Base-by-base conservation (phyloP, 192 early-diverging fungal genomes). In the Hyaloraphidium curvatum region DNA sequence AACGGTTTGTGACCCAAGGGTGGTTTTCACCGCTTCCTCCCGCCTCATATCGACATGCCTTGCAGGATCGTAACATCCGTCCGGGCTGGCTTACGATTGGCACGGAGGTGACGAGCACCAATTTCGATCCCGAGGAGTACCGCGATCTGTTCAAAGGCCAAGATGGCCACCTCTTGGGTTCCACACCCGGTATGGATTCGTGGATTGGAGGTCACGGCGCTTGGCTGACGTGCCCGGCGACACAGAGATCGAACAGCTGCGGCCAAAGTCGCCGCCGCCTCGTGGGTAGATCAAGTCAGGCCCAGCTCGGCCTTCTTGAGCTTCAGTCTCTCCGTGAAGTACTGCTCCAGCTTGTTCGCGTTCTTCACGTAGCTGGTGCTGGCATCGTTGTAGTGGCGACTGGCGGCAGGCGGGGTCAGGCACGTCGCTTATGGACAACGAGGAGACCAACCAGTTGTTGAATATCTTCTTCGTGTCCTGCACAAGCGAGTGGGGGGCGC, bases 381-480 rank as follows among this genome's bases (percentile, higher is more conserved):
- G 56, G 89, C 84, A 33, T 81, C 84, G 56, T 98, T 98, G 65
- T 97, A 98, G 11, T 71, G 73, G 55, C 80, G 71, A 62, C 87
- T n/a, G n/a, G n/a, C n/a, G n/a, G n/a, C n/a, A n/a, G n/a, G n/a
- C n/a, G n/a, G n/a, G n/a, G n/a, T n/a, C n/a, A n/a, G n/a, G n/a
- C n/a, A n/a, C n/a, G n/a, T n/a, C n/a, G n/a, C n/a, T n/a, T n/a
- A n/a, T n/a, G n/a, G n/a, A n/a, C n/a, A n/a, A n/a, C n/a, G n/a
- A n/a, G n/a, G n/a, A n/a, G n/a, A n/a, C n/a, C n/a, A n/a, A n/a
- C n/a, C n/a, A 89, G 63, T 98, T 98, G 51, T 84, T 70, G 62
- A 93, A 93, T 16, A 98, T 97, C 68, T 88, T 87, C 66, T 74
- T 73, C 22, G 79, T 80, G 56, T 96, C 95, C 2, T n/a, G n/a